Evolutionary conservation across 306 rosid species (phyloP), one percentile per base, ranked within the genome.

Genomic region (Castanea crenata): DNA sequence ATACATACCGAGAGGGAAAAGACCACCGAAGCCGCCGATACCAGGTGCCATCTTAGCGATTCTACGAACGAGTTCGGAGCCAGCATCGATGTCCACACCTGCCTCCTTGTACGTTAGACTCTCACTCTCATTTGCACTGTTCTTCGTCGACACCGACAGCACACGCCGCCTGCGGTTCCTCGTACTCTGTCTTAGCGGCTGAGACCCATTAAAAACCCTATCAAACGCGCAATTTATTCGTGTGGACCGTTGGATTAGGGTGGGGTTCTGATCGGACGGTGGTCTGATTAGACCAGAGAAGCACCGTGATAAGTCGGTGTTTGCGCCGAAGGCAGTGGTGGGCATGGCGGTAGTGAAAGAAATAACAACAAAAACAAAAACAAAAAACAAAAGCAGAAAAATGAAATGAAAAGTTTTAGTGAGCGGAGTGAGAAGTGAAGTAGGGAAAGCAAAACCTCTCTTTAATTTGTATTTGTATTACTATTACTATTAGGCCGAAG

Each of bases 11-110:
- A 41, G 46, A 41, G 46, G 46, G 46, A 41, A 41, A 41, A 41
- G 46, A 8, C 46, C 46, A 41, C 46, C 46, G 11, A 41, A 41
- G 11, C 46, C 46, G 46, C 46, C 11, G 3, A 41, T 38, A 38
- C 46, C 46, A 38, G 98, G 99, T 2, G 98, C 97, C 98, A 95
- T 91, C 83, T 91, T 91, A 0, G 95, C 92, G 63, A 95, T 95
- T 71, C 98, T 84, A 6, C 89, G 80, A 72, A 92, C 99, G 32
- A 95, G 99, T 74, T 95, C 98, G 1, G 98, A 79, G 35, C 96
- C 98, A 1, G 99, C 99, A 25, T 95, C 99, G 64, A 92, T 95
- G 72, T 95, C 98, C 12, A 95, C 99, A 1, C 99, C 98, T 21
- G 99, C 90, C 38, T 88, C 99, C 78, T 83, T 91, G 69, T 95